Percentiles rank a stretch among this genome's conserved stretches.
Evolutionary conservation across 768 basidiomycete species (phyloP).

Genomic region (Lactifluus piperatus): DNA sequence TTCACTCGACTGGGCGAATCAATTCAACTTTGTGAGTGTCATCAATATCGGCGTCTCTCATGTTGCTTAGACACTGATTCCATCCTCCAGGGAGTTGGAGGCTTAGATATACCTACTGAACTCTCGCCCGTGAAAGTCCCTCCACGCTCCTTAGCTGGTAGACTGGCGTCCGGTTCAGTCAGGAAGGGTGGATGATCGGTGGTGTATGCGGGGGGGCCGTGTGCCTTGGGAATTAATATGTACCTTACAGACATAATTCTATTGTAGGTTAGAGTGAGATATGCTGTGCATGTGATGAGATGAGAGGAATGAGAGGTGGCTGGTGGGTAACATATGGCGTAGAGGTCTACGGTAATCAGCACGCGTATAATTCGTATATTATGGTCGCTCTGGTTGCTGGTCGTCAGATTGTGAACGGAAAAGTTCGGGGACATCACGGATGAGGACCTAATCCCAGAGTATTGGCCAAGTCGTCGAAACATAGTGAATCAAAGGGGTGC

Average conservation of each 20-base stretch:
- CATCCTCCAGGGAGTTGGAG: slow-evolving; percentile 12
- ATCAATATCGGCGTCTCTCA: background rate
- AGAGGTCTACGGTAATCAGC: background rate
- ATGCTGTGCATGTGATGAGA: background rate
- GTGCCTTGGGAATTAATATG: background rate
- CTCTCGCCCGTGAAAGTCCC: slow-evolving; percentile 19
- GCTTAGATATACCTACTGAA: slow-evolving; percentile 12
- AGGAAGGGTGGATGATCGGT: background rate
- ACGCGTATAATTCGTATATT: background rate
- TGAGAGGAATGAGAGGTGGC: background rate
- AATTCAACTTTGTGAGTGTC: slow-evolving; percentile 11
- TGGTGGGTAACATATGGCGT: background rate
- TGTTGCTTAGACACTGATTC: background rate
- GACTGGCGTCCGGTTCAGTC: background rate
- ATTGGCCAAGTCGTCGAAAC: background rate
- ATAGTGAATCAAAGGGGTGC: slow-evolving; percentile 23
- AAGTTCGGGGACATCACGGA: slow-evolving; percentile 71
- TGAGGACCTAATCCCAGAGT: slow-evolving; percentile 44
- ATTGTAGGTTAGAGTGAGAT: background rate
- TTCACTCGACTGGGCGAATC: slow-evolving; percentile 16
- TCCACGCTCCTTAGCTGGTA: slow-evolving; percentile 6
- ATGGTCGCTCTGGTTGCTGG: background rate
- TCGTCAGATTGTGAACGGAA: slow-evolving; percentile 33
- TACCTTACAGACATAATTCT: background rate
- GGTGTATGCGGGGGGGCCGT: background rate